phyloP scores from a whole-genome alignment of 176 grass and related monocot species.

The Zea mays region DNA sequence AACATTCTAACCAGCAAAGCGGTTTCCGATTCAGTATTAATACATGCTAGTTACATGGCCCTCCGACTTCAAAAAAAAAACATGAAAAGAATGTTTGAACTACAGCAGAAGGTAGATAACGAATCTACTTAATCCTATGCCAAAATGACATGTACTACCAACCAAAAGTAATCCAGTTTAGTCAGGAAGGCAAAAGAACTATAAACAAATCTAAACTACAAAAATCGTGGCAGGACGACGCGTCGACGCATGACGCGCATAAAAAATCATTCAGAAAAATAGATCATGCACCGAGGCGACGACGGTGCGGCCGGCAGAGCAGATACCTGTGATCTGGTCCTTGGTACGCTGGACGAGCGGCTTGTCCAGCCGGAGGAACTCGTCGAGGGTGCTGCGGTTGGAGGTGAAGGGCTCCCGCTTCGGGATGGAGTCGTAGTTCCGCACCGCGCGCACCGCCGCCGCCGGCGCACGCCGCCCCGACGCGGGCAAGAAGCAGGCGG shows the following conservation, averaged over 20 bases:
- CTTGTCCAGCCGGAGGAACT: conserved; percentile 53
- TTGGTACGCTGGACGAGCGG: conserved; percentile 71
- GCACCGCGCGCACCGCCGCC: conserved; percentile 35
- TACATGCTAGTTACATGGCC: background rate
- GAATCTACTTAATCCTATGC: background rate
- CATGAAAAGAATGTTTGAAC: background rate
- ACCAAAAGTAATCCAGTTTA: background rate
- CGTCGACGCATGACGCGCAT: conserved; percentile 23
- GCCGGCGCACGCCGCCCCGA: conserved; percentile 10
- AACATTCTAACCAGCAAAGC: background rate
- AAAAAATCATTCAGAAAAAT: background rate
- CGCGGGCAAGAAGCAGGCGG: background rate
- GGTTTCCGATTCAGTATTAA: background rate
- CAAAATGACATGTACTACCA: background rate
- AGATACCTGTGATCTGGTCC: conserved; percentile 64
- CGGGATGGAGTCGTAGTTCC: conserved; percentile 71
- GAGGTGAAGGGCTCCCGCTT: conserved; percentile 74
- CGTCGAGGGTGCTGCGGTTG: conserved; percentile 61
- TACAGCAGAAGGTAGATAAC: background rate
- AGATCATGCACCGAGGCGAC: background rate
- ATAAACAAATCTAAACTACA: background rate
- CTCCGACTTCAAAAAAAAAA: background rate
- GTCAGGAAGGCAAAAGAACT: background rate
- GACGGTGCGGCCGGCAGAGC: too few species aligned
- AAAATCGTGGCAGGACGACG: conserved; percentile 9